phyloP scores from a whole-genome alignment of 2,329 filamentous ascomycete genomes.

The Coniochaeta ligniaria region DNA sequence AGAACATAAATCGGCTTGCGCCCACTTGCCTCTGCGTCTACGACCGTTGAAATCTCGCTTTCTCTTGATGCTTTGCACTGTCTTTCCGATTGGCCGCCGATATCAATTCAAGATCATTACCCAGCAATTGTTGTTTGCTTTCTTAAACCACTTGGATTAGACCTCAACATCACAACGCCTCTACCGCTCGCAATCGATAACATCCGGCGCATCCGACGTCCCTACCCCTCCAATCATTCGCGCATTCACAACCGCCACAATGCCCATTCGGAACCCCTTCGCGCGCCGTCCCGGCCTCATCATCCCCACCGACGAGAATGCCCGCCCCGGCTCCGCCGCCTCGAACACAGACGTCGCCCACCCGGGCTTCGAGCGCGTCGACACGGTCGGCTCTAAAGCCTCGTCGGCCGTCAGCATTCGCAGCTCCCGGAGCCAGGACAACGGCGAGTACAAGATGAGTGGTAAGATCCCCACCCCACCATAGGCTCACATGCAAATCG shows the following conservation, averaged over 20 bases:
- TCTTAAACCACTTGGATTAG: background rate
- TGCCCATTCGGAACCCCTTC: conserved; percentile 71
- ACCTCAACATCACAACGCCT: background rate
- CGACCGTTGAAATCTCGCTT: background rate
- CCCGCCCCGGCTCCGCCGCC: conserved; percentile 28
- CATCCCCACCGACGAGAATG: conserved; percentile 45
- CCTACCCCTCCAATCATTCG: background rate
- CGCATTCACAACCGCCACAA: conserved; percentile 29
- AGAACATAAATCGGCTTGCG: background rate
- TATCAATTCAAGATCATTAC: background rate
- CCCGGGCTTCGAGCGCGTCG: conserved; percentile 52
- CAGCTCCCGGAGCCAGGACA: conserved; percentile 54
- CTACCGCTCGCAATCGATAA: background rate
- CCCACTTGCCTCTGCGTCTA: background rate
- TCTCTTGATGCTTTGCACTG: background rate
- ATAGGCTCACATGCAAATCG: background rate
- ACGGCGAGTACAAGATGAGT: conserved; percentile 72
- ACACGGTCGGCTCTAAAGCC: conserved; percentile 55
- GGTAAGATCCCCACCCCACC: conserved; percentile 42
- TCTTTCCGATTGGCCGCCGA: background rate
- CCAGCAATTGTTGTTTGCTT: background rate
- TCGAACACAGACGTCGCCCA: conserved; percentile 28
- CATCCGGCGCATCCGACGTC: background rate
- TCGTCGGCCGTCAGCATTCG: conserved; percentile 55
- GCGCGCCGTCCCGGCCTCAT: conserved; percentile 46